Percentiles rank a stretch among this genome's conserved stretches.
Conservation (phyloP, 495 filamentous ascomycete species). For the Aspergillus indologenus region DNA sequence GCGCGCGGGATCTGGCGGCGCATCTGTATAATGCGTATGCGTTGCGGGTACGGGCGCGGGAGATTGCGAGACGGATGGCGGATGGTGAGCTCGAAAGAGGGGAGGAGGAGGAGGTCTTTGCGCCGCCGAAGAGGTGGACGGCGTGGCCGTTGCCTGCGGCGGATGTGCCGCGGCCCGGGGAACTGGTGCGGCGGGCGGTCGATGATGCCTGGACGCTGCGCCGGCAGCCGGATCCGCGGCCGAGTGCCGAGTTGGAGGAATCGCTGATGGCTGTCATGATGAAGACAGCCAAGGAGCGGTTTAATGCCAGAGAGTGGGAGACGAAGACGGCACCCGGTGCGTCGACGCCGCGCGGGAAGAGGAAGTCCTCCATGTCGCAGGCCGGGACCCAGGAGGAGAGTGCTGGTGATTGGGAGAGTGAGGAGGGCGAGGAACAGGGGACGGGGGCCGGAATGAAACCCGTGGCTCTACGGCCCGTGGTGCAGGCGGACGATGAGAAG, state of each 20-base stretch:
- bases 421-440: background rate
- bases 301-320: conserved; percentile 39
- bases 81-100: conserved; percentile 12
- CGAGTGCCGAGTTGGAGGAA: conserved; percentile 63
- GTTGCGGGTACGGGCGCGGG: conserved; percentile 48
- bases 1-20: conserved; percentile 60
- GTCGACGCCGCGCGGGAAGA: background rate
- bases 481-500: conserved; percentile 60
- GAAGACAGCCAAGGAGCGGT: conserved; percentile 62
- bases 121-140: conserved; percentile 59
- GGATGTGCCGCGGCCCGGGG: conserved; percentile 57
- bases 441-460: conserved; percentile 8
- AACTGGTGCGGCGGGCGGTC: conserved; percentile 39
- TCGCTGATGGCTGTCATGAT: conserved; percentile 59
- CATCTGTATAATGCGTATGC: conserved; percentile 75
- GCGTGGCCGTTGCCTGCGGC: conserved; percentile 70
- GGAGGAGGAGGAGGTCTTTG: conserved; percentile 22
- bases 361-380: conserved; percentile 1
- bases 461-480: conserved; percentile 31
- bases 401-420: conserved; percentile 3
- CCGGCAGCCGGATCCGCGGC: conserved; percentile 37
- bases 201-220: conserved; percentile 48
- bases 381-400: conserved; percentile 8
- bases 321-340: background rate
- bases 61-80: conserved; percentile 21